A percentile compares a stretch with the other conserved stretches of the same genome.
Conservation (phyloP, 495 filamentous ascomycete species). For the Hyaloscypha hepaticicola region DNA sequence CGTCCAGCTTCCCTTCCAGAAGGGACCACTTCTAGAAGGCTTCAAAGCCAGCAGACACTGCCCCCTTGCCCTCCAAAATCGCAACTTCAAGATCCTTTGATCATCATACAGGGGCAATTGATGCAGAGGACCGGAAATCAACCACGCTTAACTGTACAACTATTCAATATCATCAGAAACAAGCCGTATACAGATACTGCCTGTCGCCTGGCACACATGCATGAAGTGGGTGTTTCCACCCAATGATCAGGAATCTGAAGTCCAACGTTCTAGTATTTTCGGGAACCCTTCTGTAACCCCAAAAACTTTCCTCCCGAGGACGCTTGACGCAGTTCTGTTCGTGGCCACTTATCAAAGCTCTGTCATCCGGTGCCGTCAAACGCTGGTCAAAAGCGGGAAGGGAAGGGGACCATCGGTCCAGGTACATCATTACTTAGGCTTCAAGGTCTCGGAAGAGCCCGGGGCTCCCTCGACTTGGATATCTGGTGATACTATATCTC, state of each 20-base stretch:
- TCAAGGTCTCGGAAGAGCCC: background rate
- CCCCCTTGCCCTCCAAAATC: background rate
- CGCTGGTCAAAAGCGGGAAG: background rate
- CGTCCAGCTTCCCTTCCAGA: background rate
- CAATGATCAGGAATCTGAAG: too few relatives aligned
- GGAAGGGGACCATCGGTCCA: background rate
- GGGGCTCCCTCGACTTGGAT: background rate
- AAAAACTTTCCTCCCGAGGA: background rate
- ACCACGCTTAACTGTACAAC: background rate
- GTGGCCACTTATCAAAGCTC: background rate
- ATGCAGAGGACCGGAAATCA: background rate
- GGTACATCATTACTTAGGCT: background rate
- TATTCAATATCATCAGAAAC: background rate
- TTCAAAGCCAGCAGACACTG: background rate
- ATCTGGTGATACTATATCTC: background rate
- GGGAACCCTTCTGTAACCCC: background rate
- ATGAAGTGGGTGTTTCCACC: background rate
- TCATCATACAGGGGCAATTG: background rate
- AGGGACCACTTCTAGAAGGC: background rate
- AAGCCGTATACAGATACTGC: background rate
- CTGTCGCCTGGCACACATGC: background rate
- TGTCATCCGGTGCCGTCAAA: background rate
- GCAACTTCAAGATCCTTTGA: background rate
- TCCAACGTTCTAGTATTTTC: background rate
- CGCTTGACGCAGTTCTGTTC: background rate